Conservation (phyloP, 2,329 filamentous ascomycete species). For the Acrodontium crateriforme region DNA sequence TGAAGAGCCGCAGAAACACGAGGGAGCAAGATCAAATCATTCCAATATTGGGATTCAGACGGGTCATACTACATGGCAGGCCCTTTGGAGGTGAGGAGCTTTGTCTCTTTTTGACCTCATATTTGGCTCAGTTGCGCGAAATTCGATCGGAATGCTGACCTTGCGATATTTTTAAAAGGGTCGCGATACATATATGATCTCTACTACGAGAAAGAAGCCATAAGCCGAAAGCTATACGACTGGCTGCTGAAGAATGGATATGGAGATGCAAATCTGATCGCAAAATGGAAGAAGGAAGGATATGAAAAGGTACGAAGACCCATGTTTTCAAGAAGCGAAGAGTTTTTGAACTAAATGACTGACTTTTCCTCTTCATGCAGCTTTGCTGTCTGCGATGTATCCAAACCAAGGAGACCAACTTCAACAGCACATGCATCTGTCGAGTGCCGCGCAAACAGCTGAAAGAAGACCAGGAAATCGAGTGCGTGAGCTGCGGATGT, state of each 20-base stretch:
- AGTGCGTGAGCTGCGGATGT: conserved; percentile 93
- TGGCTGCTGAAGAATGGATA: conserved; percentile 95
- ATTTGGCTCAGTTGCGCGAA: no score
- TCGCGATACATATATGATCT: conserved; percentile 91
- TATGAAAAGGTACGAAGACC: conserved; percentile 89
- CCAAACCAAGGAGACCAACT: conserved; percentile 99
- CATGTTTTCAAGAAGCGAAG: no score
- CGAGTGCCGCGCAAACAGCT: conserved; percentile 80
- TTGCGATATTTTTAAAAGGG: conserved; percentile 24
- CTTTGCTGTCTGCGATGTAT: conserved; percentile 91
- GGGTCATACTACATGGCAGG: no score
- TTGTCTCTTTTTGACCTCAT: not conserved
- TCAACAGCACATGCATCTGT: conserved; percentile 94
- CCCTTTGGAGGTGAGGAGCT: no score
- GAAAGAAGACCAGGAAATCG: conserved; percentile 78
- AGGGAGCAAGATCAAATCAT: no score
- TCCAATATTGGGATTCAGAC: no score
- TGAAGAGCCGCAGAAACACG: conserved; percentile 1
- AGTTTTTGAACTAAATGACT: conserved; percentile 1
- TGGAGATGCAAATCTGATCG: conserved; percentile 87
- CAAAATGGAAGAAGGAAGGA: conserved; percentile 99
- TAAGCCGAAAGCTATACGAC: conserved; percentile 82
- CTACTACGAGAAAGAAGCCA: conserved; percentile 95
- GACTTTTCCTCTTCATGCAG: conserved; percentile 28
- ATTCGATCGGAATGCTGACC: no score